phyloP scores from a whole-genome alignment of 352 stramenopile genomes.

The Globisporangium acanthophoron region DNA sequence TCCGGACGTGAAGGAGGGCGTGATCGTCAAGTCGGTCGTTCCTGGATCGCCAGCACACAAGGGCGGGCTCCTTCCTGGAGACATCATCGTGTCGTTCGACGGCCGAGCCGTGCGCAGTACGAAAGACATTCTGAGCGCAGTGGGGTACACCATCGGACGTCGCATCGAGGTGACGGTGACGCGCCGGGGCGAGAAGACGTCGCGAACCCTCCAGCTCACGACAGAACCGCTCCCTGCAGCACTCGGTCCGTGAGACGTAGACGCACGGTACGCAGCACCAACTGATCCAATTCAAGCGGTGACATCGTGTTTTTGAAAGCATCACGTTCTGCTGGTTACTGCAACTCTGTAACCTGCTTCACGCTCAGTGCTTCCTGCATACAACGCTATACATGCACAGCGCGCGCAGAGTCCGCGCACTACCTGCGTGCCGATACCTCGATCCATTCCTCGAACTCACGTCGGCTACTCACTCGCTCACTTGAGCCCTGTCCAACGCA shows the following conservation, averaged over 20 bases:
- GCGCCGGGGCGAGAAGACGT: conserved; percentile 43
- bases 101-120: conserved; percentile 62
- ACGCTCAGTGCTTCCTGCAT: too few species aligned
- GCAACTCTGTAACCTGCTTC: too few species aligned
- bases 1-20: conserved; percentile 66
- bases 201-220: conserved; percentile 46
- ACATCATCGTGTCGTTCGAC: conserved; percentile 78
- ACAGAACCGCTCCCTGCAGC: conserved; percentile 56
- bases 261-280: too few species aligned
- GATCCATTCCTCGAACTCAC: too few species aligned
- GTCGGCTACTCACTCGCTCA: not conserved
- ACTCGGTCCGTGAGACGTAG: conserved; percentile 9
- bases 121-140: conserved; percentile 64
- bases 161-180: conserved; percentile 63
- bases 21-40: conserved; percentile 80
- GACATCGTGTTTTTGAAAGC: too few species aligned
- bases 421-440: too few species aligned
- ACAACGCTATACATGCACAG: too few species aligned
- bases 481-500: conserved; percentile 3
- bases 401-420: too few species aligned
- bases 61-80: conserved; percentile 58
- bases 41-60: conserved; percentile 77
- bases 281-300: too few species aligned
- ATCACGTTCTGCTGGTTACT: too few species aligned
- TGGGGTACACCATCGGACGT: conserved; percentile 70